Evolutionary conservation across 1,284 basidiomycete species (phyloP), one percentile per base, ranked within the genome.

Genomic region (Inonotus obliquus): DNA sequence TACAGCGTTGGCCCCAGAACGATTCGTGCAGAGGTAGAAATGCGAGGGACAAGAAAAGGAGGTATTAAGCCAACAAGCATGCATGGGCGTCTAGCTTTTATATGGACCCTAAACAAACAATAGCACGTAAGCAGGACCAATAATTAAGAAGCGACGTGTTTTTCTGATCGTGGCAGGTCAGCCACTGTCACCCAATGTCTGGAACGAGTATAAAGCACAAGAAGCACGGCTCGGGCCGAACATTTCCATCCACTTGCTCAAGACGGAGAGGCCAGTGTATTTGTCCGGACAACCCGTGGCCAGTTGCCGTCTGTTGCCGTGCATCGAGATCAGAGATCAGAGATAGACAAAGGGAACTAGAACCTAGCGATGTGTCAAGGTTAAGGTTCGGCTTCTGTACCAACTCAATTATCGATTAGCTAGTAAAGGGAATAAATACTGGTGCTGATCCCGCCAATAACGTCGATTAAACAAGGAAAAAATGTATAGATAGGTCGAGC

Each of bases 201-300:
- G 55, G 44, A 57, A 17, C 7, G 19, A 29, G 44, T 17, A 47
- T n/a, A 35, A 53, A 21, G 35, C n/a, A 54, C 58, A 59, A 53
- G 25, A 53, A 37, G 23, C 17, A 23, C 38, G 51, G 52, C 29
- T 37, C 11, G 45, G 17, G 5, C 47, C 47, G 47, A 5, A 25
- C 21, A 35, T 14, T 49, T 38, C 48, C 39, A 9, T 17, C 23
- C 45, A 47, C n/a, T n/a, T n/a, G 21, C 25, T 35, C 17, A 44
- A 49, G 32, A 19, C 29, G 14, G 32, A 44, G 17, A 44, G 4
- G 7, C 27, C 51, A 27, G 32, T n/a, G 11, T 4, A 41, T 14
- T 35, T 19, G 39, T 7, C 58, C 58, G 58, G 49, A 54, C 17
- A 49, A 37, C 58, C 58, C 58, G 58, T n/a, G n/a, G n/a, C n/a